phyloP scores from a whole-genome alignment of 73 alveolate genomes.

The Blepharisma japonicum region DNA sequence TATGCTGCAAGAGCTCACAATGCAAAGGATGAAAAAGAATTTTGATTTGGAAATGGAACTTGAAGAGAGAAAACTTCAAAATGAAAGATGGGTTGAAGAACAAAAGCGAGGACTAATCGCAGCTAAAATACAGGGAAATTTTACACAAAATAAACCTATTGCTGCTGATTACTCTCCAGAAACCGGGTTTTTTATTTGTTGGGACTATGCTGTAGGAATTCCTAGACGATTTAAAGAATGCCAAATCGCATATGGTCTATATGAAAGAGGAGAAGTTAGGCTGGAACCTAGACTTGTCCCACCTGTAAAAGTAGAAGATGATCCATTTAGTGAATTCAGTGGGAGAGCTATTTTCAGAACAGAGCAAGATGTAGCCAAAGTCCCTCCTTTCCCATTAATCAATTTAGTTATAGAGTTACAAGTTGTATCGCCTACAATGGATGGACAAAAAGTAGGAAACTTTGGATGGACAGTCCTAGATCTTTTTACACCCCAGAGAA shows the following conservation, averaged over 20 bases:
- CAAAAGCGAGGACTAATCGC: conserved; percentile 67
- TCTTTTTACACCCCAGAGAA: conserved; percentile 62
- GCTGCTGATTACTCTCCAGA: neutral
- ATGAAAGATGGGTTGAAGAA: conserved; percentile 83
- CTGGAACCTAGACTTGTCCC: conserved; percentile 81
- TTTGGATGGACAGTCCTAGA: conserved; percentile 85
- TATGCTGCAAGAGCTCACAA: conserved; percentile 75
- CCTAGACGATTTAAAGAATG: conserved; percentile 59
- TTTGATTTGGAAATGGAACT: conserved; percentile 71
- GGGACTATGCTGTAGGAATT: conserved; percentile 78
- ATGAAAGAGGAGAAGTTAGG: conserved; percentile 64
- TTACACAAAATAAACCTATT: conserved; percentile 18
- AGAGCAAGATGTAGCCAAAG: conserved; percentile 48
- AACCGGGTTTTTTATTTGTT: conserved; percentile 64
- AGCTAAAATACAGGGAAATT: conserved; percentile 59
- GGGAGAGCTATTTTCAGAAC: conserved; percentile 61
- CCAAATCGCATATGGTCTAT: conserved; percentile 76
- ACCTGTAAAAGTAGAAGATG: conserved; percentile 57
- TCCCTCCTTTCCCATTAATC: conserved; percentile 70
- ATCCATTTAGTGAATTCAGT: conserved; percentile 53
- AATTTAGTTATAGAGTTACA: conserved; percentile 69
- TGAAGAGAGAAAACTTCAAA: conserved; percentile 60
- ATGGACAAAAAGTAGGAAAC: conserved; percentile 46
- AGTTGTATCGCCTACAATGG: conserved; percentile 63
- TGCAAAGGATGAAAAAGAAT: conserved; percentile 74